Conservation (phyloP, 2,329 filamentous ascomycete genomes). For the Didymella pinodella region DNA sequence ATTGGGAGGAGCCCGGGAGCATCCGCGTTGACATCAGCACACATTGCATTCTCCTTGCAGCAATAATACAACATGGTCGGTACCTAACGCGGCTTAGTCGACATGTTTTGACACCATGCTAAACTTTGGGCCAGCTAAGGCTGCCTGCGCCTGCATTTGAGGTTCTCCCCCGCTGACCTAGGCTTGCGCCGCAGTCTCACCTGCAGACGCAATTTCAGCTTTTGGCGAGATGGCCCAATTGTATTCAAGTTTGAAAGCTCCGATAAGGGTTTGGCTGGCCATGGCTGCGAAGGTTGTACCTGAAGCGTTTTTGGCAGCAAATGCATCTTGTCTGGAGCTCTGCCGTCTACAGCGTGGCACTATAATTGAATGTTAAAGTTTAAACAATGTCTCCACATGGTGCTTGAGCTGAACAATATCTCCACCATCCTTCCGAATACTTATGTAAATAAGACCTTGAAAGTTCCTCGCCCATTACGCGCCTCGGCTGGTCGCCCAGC, state of each 20-base stretch:
- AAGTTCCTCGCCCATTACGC: conserved; percentile 7
- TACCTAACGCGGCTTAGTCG: neutral
- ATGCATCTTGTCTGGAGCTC: neutral
- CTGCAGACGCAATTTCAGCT: conserved; percentile 20
- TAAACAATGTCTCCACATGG: neutral
- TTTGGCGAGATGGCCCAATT: conserved; percentile 14
- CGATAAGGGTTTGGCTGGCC: neutral
- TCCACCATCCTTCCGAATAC: neutral
- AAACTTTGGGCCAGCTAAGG: neutral
- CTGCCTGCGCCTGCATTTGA: conserved; percentile 7
- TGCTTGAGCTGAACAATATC: too few relatives aligned
- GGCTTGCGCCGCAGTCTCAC: conserved; percentile 23
- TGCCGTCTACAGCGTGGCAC: neutral
- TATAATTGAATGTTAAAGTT: neutral
- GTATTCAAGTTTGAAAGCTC: neutral
- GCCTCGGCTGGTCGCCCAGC: conserved; percentile 2
- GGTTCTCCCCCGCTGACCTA: conserved; percentile 7
- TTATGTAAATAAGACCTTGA: neutral
- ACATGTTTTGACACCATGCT: neutral
- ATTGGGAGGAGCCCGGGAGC: neutral
- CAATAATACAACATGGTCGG: conserved; percentile 8
- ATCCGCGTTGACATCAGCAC: conserved; percentile 8
- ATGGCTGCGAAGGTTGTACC: conserved; percentile 1
- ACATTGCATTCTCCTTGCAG: conserved; percentile 2
- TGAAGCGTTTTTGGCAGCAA: neutral